Evolutionary conservation across 2,329 filamentous ascomycete genomes (phyloP), one percentile per base, ranked within the genome.

Genomic region (Colletotrichum endophyticum): DNA sequence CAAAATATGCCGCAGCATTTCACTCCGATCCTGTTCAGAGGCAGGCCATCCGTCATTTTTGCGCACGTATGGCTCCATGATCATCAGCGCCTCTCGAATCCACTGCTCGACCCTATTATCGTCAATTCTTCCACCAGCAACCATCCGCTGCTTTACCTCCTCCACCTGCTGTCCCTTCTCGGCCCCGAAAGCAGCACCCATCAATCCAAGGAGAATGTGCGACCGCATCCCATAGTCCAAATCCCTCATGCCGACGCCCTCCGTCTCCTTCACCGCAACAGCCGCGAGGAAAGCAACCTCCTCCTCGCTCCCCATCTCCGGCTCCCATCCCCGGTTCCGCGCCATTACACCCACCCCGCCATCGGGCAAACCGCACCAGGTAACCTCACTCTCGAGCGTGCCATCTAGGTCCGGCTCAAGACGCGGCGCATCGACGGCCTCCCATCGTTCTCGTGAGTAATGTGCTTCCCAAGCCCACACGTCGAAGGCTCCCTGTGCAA

Each of bases 231-330:
- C 53, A 71, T 69, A 78, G 57, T 79, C 57, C 44, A 79, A 49
- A 63, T 64, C 19, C 22, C 34, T 34, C 39, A 67, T 36, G 6
- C n/a, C 66, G 28, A 73, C 12, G 16, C 68, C 73, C 30, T 78
- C 69, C 8, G 76, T 75, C 28, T 79, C 68, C 39, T 66, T 73
- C 56, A 53, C 71, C n/a, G 73, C 77, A 69, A 78, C 68, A 28
- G 75, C 76, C 16, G 77, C 73, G 28, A 79, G 36, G 59, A 79
- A 79, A n/a, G 69, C 67, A 32, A 78, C 30, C 68, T 78, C 77
- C 70, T 79, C 77, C 32, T 75, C 77, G 70, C 77, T 79, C 22
- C 76, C 77, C 5, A 79, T n/a, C 49, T 79, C 76, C 6, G 67
- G 72, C 56, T 75, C 71, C 76, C 76, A 79, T 15, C 78, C 76